Conservation (phyloP, 805 yeast genomes). For the Suhomyces xylopsoci region DNA sequence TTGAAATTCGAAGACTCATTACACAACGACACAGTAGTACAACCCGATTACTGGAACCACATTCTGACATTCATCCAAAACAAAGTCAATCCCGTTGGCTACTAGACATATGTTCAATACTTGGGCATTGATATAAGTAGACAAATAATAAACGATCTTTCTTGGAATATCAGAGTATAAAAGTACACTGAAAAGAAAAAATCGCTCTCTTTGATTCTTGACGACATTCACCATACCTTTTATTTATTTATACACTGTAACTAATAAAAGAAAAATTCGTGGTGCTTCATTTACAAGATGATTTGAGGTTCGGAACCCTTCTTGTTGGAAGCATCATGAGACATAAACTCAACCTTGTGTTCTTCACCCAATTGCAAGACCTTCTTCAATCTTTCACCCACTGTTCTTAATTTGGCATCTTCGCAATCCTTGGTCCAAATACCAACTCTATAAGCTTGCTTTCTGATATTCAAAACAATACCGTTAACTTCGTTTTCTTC, state of each 20-base stretch:
- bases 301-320: conserved; percentile 38
- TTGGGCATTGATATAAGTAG: no score
- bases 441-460: conserved; percentile 77
- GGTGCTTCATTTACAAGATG: conserved; percentile 21
- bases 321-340: conserved; percentile 55
- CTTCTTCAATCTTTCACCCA: conserved; percentile 85
- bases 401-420: conserved; percentile 58
- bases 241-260: not conserved
- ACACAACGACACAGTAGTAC: conserved; percentile 82
- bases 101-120: conserved; percentile 10
- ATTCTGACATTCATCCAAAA: conserved; percentile 53
- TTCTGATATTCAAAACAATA: conserved; percentile 85
- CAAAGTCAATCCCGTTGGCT: conserved; percentile 42
- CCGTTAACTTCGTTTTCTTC: conserved; percentile 88
- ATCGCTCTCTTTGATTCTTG: not conserved
- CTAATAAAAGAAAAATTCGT: not conserved
- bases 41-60: conserved; percentile 74
- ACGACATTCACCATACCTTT: not conserved
- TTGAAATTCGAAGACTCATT: conserved; percentile 55
- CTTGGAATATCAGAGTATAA: not conserved
- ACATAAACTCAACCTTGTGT: conserved; percentile 76
- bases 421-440: conserved; percentile 88
- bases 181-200: no score
- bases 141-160: not conserved
- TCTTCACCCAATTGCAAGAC: conserved; percentile 72